A percentile compares a stretch with the other conserved stretches of the same genome.
These are phyloP conservation scores for Aureobasidium sp. DNA, from an alignment of 2,329 filamentous ascomycete genomes.

Conservation along the genomic window DNA sequence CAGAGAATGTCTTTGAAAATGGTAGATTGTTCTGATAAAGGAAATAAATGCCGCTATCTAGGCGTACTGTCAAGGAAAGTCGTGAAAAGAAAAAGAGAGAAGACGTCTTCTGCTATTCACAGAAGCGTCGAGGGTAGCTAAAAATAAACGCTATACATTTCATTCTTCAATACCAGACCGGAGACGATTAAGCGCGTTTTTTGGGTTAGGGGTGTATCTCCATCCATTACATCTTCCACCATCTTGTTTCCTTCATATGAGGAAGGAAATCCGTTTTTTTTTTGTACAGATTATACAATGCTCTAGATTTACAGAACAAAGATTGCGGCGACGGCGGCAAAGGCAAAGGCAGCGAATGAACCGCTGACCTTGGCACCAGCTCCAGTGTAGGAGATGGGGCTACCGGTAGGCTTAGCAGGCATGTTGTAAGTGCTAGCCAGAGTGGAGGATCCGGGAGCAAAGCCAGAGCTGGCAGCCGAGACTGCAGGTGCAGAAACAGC, in stretches of 20 bases:
- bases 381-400: slow-evolving; percentile 27
- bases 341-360: slow-evolving; percentile 25
- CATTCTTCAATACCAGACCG: slow-evolving; percentile 20
- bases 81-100: slow-evolving; percentile 19
- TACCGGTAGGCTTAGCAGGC: slow-evolving; percentile 23
- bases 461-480: slow-evolving; percentile 15
- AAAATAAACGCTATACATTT: slow-evolving; percentile 3
- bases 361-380: slow-evolving; percentile 26
- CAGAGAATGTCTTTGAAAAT: not conserved
- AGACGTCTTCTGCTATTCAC: not conserved
- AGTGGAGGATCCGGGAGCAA: slow-evolving; percentile 8
- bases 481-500: slow-evolving; percentile 24
- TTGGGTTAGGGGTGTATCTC: not conserved
- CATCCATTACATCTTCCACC: slow-evolving; percentile 13
- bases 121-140: not conserved
- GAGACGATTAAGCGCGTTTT: slow-evolving; percentile 4
- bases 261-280: not conserved
- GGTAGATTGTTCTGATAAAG: not conserved
- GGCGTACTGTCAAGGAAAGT: slow-evolving; percentile 20
- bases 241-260: not conserved
- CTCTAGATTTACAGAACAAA: slow-evolving; percentile 27
- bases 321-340: slow-evolving; percentile 29
- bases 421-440: slow-evolving; percentile 24
- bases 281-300: slow-evolving; percentile 1
- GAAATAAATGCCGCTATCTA: slow-evolving; percentile 17